These are phyloP conservation scores for Gregarina niphandrodes DNA, from an alignment of 169 alveolate genomes.

Conservation along the genomic window DNA sequence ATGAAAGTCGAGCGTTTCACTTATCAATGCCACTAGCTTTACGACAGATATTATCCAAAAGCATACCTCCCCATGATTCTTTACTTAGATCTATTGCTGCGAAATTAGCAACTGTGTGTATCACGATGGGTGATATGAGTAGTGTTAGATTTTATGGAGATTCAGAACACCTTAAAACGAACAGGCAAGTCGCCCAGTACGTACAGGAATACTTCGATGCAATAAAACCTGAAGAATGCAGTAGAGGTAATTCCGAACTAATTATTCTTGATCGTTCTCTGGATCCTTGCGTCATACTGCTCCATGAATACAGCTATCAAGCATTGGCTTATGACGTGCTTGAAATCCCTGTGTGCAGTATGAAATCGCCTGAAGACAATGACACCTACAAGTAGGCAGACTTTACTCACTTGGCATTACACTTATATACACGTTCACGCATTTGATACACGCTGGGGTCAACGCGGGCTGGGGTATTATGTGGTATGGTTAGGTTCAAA, in stretches of 20 bases:
- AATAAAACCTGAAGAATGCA: too few species aligned
- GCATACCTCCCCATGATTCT: too few species aligned
- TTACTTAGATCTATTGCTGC: neutral
- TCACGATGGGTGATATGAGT: slow-evolving; percentile 8
- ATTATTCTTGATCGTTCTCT: slow-evolving; percentile 13
- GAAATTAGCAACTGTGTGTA: slow-evolving; percentile 11
- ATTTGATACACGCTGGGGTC: too few species aligned
- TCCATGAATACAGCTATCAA: slow-evolving; percentile 21
- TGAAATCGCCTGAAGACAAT: neutral
- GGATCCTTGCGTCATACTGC: slow-evolving; percentile 10
- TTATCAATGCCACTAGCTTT: slow-evolving; percentile 9
- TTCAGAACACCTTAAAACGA: too few species aligned
- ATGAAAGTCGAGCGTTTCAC: slow-evolving; percentile 14
- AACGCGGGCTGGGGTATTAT: neutral
- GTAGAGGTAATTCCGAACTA: neutral
- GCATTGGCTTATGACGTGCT: slow-evolving; percentile 13
- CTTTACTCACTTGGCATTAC: neutral
- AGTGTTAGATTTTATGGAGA: slow-evolving; percentile 11
- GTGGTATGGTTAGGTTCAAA: neutral
- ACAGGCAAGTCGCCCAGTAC: too few species aligned
- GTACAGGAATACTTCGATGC: too few species aligned
- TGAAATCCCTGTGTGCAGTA: slow-evolving; percentile 11
- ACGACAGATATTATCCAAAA: slow-evolving; percentile 7
- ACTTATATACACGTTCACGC: slow-evolving; percentile 6
- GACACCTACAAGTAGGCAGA: neutral